Evolutionary conservation across 2,329 filamentous ascomycete genomes (phyloP), one percentile per base, ranked within the genome.

Genomic region (Fusarium praegraminearum): DNA sequence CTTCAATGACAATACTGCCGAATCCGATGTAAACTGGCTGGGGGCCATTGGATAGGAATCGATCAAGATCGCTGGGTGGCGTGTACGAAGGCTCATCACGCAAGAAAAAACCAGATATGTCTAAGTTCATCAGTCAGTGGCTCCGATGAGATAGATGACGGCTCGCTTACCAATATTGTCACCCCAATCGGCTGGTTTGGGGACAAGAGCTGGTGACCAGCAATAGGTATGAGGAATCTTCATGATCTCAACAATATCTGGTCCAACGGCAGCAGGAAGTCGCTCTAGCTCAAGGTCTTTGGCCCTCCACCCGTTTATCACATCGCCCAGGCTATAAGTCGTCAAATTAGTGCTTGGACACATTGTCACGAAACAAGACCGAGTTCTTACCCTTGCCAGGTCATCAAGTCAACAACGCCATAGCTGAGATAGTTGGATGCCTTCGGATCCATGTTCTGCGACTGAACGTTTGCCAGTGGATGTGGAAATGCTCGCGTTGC

Each of bases 351-450:
- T 4, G n/a, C 1, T 8, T 18, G 12, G 15, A 4, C 2, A n/a
- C 4, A 15, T 2, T 0, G 0, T 13, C 16, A 20, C 1, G 7
- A 12, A 32, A 3, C 18, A 2, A 7, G 2, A 3, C 10, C 11
- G 2, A 1, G 11, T 9, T 18, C 57, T 5, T 15, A 46, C 1
- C 94, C 94, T 78, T 97, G 93, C 93, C 93, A 97, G 1, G 93
- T 91, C 86, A 94, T 92, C 86, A 93, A 90, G 75, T 95, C 92
- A 2, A 95, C 91, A 30, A 95, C 80, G 0, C 91, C 89, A 73
- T 94, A 95, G 1, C 88, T 91, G 76, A 94, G 92, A 75, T 92
- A 93, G 76, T 95, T 95, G 9, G 90, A 88, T 75, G 92, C 92
- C 18, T 87, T 88, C 0, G 86, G 84, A 71, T 94, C 90, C 10